Evolutionary conservation across 2,329 filamentous ascomycete genomes (phyloP).

Genomic region (Neonectria ditissima): DNA sequence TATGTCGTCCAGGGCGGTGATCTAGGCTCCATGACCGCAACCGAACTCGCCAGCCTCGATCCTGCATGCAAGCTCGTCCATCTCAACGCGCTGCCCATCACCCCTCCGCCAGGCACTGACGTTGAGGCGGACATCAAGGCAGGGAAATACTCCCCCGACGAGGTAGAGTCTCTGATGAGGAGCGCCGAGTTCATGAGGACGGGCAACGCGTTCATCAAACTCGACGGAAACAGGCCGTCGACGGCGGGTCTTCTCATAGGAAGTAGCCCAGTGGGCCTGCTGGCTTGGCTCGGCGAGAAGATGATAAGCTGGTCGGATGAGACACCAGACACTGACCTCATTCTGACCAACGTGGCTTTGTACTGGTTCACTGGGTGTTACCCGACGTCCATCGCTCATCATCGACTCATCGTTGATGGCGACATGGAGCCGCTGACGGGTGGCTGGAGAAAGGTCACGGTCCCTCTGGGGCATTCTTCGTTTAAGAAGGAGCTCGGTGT

Average conservation of each 20-base stretch:
- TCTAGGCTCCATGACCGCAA: conserved; percentile 28
- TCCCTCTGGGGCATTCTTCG: conserved; percentile 20
- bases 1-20: conserved; percentile 33
- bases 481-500: conserved; percentile 10
- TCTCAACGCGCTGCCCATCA: conserved; percentile 11
- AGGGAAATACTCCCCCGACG: conserved; percentile 15
- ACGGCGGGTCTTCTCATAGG: conserved; percentile 15
- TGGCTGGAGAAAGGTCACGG: conserved; percentile 3
- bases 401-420: neutral
- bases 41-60: conserved; percentile 18
- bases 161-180: conserved; percentile 1
- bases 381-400: conserved; percentile 8
- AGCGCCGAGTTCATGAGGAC: neutral
- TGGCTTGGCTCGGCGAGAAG: conserved; percentile 21
- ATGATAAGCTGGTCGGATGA: conserved; percentile 13
- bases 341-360: conserved; percentile 16
- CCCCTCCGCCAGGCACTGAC: conserved; percentile 7
- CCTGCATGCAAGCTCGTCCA: conserved; percentile 15
- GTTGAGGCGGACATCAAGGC: conserved; percentile 19
- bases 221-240: conserved; percentile 12
- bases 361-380: conserved; percentile 25
- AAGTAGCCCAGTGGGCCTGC: conserved; percentile 12
- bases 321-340: conserved; percentile 10
- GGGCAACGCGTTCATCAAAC: neutral
- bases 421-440: neutral